Percentiles rank a stretch among this genome's conserved stretches.
Conservation (phyloP, 352 stramenopile genomes). For the Globisporangium rhizosaccharum region DNA sequence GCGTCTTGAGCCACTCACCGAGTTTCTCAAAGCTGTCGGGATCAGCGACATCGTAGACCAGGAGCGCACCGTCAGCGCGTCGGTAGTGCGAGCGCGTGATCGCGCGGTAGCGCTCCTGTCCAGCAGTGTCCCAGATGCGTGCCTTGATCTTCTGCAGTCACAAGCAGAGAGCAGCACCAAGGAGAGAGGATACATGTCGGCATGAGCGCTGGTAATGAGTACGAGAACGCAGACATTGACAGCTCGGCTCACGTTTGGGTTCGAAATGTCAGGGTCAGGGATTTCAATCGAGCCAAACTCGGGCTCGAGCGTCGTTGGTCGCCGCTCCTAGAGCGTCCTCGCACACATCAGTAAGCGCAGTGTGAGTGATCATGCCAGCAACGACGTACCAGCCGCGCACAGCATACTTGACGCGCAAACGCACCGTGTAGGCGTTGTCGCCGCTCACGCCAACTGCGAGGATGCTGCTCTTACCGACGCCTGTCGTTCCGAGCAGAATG, state of each 20-base stretch:
- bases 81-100: constrained; percentile 85
- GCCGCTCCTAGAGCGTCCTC: constrained; percentile 34
- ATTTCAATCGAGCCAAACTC: constrained; percentile 75
- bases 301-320: constrained; percentile 57
- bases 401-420: not conserved
- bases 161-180: not conserved
- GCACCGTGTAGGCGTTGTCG: constrained; percentile 41
- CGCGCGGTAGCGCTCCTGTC: constrained; percentile 86
- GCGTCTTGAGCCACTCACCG: constrained; percentile 84
- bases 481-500: constrained; percentile 70
- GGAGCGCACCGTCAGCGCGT: constrained; percentile 79
- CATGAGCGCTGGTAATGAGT: not conserved
- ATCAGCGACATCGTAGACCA: constrained; percentile 91
- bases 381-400: not conserved
- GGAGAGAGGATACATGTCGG: not conserved
- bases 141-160: constrained; percentile 47
- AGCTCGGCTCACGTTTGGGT: constrained; percentile 17
- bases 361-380: not conserved
- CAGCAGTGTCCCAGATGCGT: constrained; percentile 89
- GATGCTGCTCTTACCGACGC: constrained; percentile 76
- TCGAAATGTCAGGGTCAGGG: constrained; percentile 41
- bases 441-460: constrained; percentile 58
- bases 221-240: not conserved
- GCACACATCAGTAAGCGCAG: not conserved
- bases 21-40: constrained; percentile 82